A percentile compares a stretch with the other conserved stretches of the same genome.
These are phyloP conservation scores for Pseudomonodictys pantanalensis DNA, from an alignment of 495 filamentous ascomycete species.

Conservation along the genomic window DNA sequence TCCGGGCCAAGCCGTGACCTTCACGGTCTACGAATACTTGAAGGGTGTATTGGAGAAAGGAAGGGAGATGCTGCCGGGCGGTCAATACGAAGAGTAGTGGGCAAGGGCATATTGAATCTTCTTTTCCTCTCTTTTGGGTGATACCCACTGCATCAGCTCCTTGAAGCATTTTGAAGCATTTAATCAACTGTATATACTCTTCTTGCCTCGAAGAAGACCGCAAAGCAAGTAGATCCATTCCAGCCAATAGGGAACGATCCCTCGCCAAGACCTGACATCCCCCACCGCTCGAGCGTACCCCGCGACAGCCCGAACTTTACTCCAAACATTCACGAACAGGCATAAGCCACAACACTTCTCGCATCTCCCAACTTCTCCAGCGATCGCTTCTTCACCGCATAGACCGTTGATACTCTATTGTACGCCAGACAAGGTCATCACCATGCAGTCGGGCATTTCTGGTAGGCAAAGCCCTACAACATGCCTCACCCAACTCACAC, in stretches of 20 bases:
- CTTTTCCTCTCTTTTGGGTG: no score
- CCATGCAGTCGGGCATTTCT: slow-evolving; percentile 87
- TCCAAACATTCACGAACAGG: no score
- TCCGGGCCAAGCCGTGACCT: slow-evolving; percentile 96
- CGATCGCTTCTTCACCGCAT: neutral
- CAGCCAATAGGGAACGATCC: no score
- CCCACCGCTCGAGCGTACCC: no score
- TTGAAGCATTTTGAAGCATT: no score
- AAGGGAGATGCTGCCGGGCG: slow-evolving; percentile 62
- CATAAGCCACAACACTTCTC: no score
- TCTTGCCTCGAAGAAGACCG: no score
- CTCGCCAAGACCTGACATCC: no score
- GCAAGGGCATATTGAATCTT: no score
- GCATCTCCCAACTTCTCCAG: neutral
- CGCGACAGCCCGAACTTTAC: no score
- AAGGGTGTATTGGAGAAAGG: slow-evolving; percentile 79
- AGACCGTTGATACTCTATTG: neutral
- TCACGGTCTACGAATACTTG: slow-evolving; percentile 92
- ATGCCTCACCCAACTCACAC: slow-evolving; percentile 2
- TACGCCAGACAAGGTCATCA: slow-evolving; percentile 9
- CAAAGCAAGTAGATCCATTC: no score
- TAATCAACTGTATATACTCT: no score
- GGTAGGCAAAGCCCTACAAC: slow-evolving; percentile 47
- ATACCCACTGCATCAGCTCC: slow-evolving; percentile 1
- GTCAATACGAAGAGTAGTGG: slow-evolving; percentile 68